phyloP scores from a whole-genome alignment of 768 basidiomycete genomes.

The Leccinellum rugosiceps region DNA sequence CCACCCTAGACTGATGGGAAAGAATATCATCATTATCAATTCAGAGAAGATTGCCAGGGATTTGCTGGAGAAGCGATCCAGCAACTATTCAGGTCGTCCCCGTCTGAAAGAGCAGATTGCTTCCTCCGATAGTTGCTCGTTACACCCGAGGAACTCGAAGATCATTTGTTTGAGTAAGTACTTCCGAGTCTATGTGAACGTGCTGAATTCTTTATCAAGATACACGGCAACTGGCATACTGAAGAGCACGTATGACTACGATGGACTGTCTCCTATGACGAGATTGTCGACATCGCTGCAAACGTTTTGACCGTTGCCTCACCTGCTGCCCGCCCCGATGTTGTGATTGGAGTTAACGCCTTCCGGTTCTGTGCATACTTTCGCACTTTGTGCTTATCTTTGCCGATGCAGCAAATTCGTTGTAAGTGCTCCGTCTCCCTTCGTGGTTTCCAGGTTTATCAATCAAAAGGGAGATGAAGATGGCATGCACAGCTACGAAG shows the following conservation, averaged over 20 bases:
- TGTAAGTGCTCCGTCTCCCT: not conserved
- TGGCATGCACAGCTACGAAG: not conserved
- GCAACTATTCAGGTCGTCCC: no score
- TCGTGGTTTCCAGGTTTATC: not conserved
- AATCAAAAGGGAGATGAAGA: not conserved
- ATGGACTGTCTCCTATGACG: not conserved
- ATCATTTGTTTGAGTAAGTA: no score
- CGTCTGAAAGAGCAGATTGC: no score
- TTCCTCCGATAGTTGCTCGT: no score
- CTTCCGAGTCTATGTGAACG: no score
- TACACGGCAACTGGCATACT: no score
- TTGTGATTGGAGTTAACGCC: not conserved
- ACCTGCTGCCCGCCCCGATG: not conserved
- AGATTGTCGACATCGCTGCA: not conserved
- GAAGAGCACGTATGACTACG: not conserved
- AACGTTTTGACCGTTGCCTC: not conserved
- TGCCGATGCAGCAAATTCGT: not conserved
- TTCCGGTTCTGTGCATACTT: not conserved
- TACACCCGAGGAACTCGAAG: no score
- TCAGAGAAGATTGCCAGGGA: no score
- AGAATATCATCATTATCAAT: no score
- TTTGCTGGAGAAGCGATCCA: no score
- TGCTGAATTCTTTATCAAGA: no score
- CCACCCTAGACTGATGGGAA: no score
- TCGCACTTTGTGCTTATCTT: not conserved